Evolutionary conservation across 495 filamentous ascomycete species (phyloP), one percentile per base, ranked within the genome.

Genomic region (Lasiosphaeria miniovina): DNA sequence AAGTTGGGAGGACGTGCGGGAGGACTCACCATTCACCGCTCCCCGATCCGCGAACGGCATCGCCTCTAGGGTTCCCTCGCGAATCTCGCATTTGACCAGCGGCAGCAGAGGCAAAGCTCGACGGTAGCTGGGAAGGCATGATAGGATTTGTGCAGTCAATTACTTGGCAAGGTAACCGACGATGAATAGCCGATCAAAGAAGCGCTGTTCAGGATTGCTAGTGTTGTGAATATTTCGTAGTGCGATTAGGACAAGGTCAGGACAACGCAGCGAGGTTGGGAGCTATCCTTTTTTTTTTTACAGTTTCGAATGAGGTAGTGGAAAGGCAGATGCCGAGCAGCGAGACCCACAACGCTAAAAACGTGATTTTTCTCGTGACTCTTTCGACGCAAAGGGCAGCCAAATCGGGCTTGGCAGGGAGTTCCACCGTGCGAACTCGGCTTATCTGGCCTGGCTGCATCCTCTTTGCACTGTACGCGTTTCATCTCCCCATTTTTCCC

Each of bases 81-180:
- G 67, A 81, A 60, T 83, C 80, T 68, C 79, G 77, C 65, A 76
- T 84, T 74, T 90, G 88, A 71, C 88, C 88, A 64, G 89, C 88
- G 63, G 89, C 88, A 61, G 89, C 88, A 64, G 88, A 90, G 70
- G 89, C 89, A 80, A 92, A 92, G 82, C 87, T 90, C 61, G 89
- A 90, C 61, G 88, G 83, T 66, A 91, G 83, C 75, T 87, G 85
- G 71, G 87, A 85, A 75, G 88, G 82, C 89, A 92, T 92, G 52
- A 41, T 67, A 35, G 46, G 48, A 54, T 33, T 15, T 31, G 35
- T 38, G 60, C 36, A 46, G 59, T 59, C 54, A 57, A 54, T 11
- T 52, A 36, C 46, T 24, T 8, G 52, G 38, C n/a, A 24, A 4
- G 38, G 10, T 38, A 61, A 65, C 65, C 58, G 66, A 59, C 62